Base-by-base conservation (phyloP, 768 basidiomycete species). In the Xerocomus spinulosus region DNA sequence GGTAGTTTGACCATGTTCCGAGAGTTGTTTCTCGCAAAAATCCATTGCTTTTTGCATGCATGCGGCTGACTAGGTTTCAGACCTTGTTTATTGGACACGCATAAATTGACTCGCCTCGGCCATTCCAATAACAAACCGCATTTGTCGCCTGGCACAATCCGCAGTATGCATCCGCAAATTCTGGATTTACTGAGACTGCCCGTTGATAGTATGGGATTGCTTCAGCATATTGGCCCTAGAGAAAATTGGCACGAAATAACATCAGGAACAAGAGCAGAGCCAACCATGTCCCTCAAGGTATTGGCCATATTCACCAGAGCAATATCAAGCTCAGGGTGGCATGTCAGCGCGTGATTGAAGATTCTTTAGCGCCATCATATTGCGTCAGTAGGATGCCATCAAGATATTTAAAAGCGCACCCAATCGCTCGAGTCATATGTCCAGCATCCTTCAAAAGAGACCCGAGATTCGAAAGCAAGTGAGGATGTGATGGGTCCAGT, bases 271-370 rank as follows among this genome's bases (percentile, higher is more conserved):
- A 33, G 9, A 5, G 28, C 4, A 17, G 20, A 26, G 44, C 70
- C 35, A 29, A 78, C 76, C 46, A 59, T 60, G 52, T 78, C 77
- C 54, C 76, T 77, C 54, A 78, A 57, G 0, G 74, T 74, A 57
- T 76, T 78, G 15, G 71, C 77, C 59, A 78, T 66, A 46, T 78
- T 78, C 14, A 76, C 75, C 9, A 78, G 63, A 3, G 77, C 76
- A 47, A 78, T 73, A 35, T 76, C 77, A 28, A 76, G 73, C 51
- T 73, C 70, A 5, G 76, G 76, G 43, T 76, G 73, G 33, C 53
- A 52, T 32, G 64, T 44, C 14, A 76, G 53, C 2, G 74, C 74
- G 39, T 68, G 64, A 35, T 61, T 62, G 55, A 75, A 77, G 13
- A 75, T 50, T 29, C 73, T 74, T 47, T 7, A 34, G 20, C 12